Percentiles rank a stretch among this genome's conserved stretches.
Conservation (phyloP, 1,284 basidiomycete species). For the Malassezia japonica region DNA sequence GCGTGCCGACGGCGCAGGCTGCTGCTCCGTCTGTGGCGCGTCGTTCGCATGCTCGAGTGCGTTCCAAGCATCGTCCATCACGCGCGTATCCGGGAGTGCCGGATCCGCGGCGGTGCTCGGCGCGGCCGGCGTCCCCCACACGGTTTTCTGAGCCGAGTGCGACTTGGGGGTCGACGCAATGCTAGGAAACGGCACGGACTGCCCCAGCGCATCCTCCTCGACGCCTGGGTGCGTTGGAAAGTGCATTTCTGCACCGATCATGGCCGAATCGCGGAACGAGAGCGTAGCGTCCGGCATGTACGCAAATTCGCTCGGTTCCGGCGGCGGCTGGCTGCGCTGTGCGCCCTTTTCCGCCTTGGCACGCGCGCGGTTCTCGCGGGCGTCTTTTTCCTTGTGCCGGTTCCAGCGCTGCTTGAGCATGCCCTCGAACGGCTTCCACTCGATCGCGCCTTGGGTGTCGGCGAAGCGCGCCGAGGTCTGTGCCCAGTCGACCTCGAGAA, state of each 20-base stretch:
- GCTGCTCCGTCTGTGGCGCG: conserved; percentile 15
- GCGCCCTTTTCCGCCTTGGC: conserved; percentile 30
- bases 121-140: conserved; percentile 42
- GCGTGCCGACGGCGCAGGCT: not conserved
- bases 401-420: conserved; percentile 31
- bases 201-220: conserved; percentile 12
- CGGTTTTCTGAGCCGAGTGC: conserved; percentile 25
- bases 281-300: conserved; percentile 3
- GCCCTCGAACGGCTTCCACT: conserved; percentile 34
- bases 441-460: conserved; percentile 22
- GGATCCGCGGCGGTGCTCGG: not conserved
- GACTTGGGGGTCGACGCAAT: not conserved
- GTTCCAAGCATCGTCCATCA: conserved; percentile 43
- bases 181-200: conserved; percentile 15
- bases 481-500: conserved; percentile 69
- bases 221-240: conserved; percentile 38
- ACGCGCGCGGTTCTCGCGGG: conserved; percentile 39
- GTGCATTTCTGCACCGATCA: conserved; percentile 41
- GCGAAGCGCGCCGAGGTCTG: conserved; percentile 17
- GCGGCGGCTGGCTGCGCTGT: conserved; percentile 14
- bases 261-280: conserved; percentile 37
- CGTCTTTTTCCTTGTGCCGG: conserved; percentile 29
- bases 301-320: conserved; percentile 2
- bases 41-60: conserved; percentile 31
- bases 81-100: conserved; percentile 9